Evolutionary conservation across 192 early-diverging fungal species (phyloP), one percentile per base, ranked within the genome.

Genomic region (Entomortierella chlamydospora): DNA sequence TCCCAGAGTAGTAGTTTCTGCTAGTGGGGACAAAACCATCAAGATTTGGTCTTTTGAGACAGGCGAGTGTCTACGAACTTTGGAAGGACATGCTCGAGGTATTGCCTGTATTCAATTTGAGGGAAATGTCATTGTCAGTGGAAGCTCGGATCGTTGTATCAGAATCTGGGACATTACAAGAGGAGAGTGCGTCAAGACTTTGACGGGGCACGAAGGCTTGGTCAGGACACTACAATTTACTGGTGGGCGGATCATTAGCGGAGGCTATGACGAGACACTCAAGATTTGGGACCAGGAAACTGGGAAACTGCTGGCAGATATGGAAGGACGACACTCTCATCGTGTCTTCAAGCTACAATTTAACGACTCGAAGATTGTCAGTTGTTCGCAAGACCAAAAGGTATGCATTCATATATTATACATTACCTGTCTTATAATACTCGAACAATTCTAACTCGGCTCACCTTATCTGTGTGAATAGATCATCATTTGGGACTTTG

Each of bases 91-190:
- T 83, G 71, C 77, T 2, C 87, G 95, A 18, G 95, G 96, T 22
- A 88, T 98, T 17, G 95, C 96, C 0, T 96, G 95, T 64, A 86
- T 97, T 8, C 94, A 96, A 64, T 96, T 92, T 83, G 95, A 98
- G 64, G 96, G 95, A 34, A 84, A 86, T 11, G 78, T 84, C 34
- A 94, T 97, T 63, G 90, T 94, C 11, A 93, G 93, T 30, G 97
- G 97, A 28, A 93, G 92, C 30, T 93, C 91, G 61, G 94, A 95
- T 80, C 77, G 86, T 31, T 87, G 91, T 9, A 95, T 97, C 65
- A 89, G 90, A 61, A 82, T 97, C 18, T 86, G 86, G 85, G 79
- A 86, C 61, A 77, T 84, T 63, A 54, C 65, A 0, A 68, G 65
- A 30, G 89, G 82, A 3, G 72, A 82, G 23, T 88, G 88, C 39